Evolutionary conservation across 345 rosid genomes (phyloP).

Genomic region (Syzygium grande): DNA sequence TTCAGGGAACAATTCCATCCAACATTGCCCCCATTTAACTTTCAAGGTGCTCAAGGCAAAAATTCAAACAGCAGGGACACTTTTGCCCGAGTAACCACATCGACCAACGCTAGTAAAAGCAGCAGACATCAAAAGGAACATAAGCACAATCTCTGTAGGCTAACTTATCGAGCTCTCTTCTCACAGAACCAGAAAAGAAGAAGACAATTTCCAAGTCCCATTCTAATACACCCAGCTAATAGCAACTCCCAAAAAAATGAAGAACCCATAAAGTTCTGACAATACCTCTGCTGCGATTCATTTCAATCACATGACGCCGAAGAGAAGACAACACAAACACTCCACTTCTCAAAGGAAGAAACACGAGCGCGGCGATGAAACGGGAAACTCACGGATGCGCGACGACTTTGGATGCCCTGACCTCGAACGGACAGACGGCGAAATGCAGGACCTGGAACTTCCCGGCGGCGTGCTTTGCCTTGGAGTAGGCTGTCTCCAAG

Average conservation of each 20-base stretch:
- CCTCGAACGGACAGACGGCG: conserved; percentile 68
- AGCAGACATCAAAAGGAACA: not conserved
- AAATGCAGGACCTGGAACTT: conserved; percentile 73
- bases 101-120: too few species aligned
- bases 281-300: not conserved
- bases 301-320: not conserved
- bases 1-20: not conserved
- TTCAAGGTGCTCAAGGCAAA: not conserved
- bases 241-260: not conserved
- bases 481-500: conserved; percentile 53
- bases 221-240: not conserved
- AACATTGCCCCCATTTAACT: not conserved
- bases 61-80: not conserved
- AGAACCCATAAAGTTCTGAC: not conserved
- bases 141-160: not conserved
- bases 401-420: conserved; percentile 38
- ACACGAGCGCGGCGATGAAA: not conserved
- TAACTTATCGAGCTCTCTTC: not conserved
- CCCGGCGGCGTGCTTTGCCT: conserved; percentile 63
- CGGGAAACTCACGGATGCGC: conserved; percentile 48
- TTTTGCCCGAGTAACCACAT: too few species aligned
- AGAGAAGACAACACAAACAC: not conserved
- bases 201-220: not conserved
- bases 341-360: not conserved
- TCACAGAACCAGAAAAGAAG: not conserved